phyloP scores from a whole-genome alignment of 441 rosid species.

The Theobroma grandiflorum region DNA sequence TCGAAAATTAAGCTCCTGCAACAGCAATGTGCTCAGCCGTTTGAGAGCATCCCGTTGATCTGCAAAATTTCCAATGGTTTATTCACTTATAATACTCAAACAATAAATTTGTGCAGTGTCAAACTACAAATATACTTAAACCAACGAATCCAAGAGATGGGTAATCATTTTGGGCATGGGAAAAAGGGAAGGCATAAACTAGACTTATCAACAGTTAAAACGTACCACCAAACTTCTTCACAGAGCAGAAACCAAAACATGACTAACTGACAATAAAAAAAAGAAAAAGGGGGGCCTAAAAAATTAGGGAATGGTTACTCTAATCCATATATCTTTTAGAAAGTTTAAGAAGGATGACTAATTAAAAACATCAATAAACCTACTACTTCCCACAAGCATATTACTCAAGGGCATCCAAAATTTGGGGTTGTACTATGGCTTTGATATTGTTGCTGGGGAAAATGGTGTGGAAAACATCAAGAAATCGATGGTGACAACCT shows the following conservation, averaged over 20 bases:
- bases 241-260: not conserved
- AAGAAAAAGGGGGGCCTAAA: not conserved
- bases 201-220: not conserved
- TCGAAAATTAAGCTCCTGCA: conserved; percentile 30
- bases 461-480: not conserved
- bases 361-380: not conserved
- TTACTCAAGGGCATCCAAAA: not conserved
- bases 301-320: not conserved
- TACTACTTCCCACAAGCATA: not conserved
- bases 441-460: not conserved
- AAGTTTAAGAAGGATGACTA: not conserved
- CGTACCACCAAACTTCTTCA: not conserved
- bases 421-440: not conserved
- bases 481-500: not conserved
- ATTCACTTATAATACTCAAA: conserved; percentile 22
- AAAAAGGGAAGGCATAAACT: not conserved
- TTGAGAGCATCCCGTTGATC: conserved; percentile 21
- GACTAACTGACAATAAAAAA: not conserved
- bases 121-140: not conserved
- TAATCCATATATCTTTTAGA: not conserved
- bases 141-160: not conserved
- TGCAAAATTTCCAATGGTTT: conserved; percentile 29
- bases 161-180: not conserved
- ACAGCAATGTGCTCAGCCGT: conserved; percentile 18
- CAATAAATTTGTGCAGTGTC: not conserved